Conservation (phyloP, 2,329 filamentous ascomycete genomes). For the Lachnellula hyalina region DNA sequence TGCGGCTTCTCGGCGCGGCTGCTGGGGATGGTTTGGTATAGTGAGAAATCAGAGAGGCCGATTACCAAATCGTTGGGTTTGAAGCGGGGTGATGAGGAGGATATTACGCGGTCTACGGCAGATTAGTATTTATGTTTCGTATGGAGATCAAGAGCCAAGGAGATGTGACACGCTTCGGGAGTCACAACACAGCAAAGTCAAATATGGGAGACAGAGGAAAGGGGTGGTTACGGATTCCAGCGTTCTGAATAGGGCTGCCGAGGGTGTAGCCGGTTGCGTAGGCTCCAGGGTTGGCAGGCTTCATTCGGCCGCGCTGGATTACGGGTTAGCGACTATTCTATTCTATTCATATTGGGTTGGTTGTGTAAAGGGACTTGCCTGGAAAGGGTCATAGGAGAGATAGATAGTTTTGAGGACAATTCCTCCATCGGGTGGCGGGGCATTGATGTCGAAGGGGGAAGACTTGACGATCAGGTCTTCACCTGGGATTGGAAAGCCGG, state of each 20-base stretch:
- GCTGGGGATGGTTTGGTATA: slow-evolving; percentile 59
- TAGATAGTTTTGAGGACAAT: slow-evolving; percentile 64
- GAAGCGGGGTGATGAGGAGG: slow-evolving; percentile 39
- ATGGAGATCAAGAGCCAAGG: too few relatives aligned
- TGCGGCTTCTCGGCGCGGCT: slow-evolving; percentile 31
- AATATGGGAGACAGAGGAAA: too few relatives aligned
- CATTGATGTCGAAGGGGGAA: slow-evolving; percentile 59
- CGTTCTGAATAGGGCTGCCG: not conserved
- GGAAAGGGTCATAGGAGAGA: slow-evolving; percentile 77
- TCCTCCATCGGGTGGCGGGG: slow-evolving; percentile 56
- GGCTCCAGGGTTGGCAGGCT: not conserved
- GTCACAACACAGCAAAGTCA: too few relatives aligned
- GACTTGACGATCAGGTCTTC: slow-evolving; percentile 65
- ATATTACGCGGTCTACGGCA: not conserved
- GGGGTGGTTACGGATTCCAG: not conserved
- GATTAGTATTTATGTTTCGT: too few relatives aligned
- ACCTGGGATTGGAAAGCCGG: slow-evolving; percentile 60
- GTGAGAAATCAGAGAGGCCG: slow-evolving; percentile 56
- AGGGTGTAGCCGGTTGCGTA: not conserved
- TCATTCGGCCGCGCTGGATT: slow-evolving; percentile 31
- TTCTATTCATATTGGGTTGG: slow-evolving; percentile 19
- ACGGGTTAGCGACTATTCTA: slow-evolving; percentile 56
- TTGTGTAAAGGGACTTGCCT: slow-evolving; percentile 28
- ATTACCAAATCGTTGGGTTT: slow-evolving; percentile 53
- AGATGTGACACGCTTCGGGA: too few relatives aligned